Conservation (phyloP, 495 filamentous ascomycete species). For the Halenospora varia region DNA sequence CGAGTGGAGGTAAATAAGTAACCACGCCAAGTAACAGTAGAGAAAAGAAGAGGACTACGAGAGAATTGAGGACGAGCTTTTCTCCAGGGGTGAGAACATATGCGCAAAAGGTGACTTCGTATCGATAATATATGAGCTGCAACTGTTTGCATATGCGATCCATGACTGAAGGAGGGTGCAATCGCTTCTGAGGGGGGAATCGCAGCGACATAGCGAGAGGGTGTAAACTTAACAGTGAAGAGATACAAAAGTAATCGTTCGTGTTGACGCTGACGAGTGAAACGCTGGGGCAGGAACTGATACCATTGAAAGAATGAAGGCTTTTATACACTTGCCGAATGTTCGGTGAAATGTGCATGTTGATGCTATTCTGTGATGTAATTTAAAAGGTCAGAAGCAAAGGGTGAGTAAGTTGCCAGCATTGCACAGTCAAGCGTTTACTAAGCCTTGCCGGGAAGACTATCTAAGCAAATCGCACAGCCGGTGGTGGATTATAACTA, state of each 20-base stretch:
- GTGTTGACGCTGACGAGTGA: no score
- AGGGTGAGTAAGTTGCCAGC: no score
- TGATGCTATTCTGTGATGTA: no score
- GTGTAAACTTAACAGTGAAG: no score
- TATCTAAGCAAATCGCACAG: neutral
- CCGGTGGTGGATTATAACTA: neutral
- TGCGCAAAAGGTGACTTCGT: conserved; percentile 74
- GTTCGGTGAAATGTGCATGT: no score
- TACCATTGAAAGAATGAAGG: no score
- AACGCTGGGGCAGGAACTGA: no score
- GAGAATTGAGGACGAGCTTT: conserved; percentile 64
- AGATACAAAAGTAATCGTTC: no score
- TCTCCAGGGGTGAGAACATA: conserved; percentile 80
- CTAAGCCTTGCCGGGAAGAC: neutral
- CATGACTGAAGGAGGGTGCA: neutral
- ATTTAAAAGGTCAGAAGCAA: no score
- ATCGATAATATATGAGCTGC: conserved; percentile 73
- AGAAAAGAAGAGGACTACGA: conserved; percentile 7
- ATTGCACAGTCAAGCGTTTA: neutral
- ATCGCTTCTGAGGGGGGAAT: neutral
- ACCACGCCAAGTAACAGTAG: conserved; percentile 7
- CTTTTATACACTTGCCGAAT: no score
- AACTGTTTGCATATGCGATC: conserved; percentile 53
- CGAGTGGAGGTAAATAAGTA: conserved; percentile 8
- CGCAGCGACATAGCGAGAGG: neutral